Base-by-base conservation (phyloP, 345 rosid species). In the Sisymbrium irio region DNA sequence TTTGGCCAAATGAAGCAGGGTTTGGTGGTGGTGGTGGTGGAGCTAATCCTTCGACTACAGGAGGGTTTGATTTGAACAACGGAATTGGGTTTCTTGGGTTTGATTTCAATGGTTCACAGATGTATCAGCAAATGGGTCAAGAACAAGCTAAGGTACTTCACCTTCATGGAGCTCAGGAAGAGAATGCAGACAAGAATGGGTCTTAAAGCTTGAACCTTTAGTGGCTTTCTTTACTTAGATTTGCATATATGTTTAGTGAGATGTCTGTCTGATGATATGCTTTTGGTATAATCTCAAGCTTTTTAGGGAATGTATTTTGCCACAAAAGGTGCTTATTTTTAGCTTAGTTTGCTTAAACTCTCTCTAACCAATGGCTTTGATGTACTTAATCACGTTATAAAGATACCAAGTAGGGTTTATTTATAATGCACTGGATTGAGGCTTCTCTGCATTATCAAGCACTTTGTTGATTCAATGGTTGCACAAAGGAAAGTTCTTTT, bases 261-360 rank as follows among this genome's bases (percentile, higher is more conserved):
- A 67, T 40, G 19, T 50, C 56, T 40, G 19, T 50, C 56, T 41
- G 62, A 67, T 67, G 25, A 51, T 25, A 51, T 51, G 61, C 49
- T 37, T 67, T 67, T 27, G 73, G n/a, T 69, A 55, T 36, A 56
- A 30, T 44, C 65, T 69, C 56, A 42, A 42, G 63, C 33, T 55
- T 67, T 17, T 8, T 50, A 62, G 53, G 53, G 13, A 12, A 19
- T 54, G 50, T 39, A 65, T 33, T 47, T 65, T 32, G 45, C 36
- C 33, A 33, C 59, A 65, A 55, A 20, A 33, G 47, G 58, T 54
- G 62, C 28, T 67, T 4, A 22, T 22, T 50, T 47, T 12, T 67
- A 9, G 53, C 7, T 53, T 18, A 11, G 58, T 20, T 42, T 56
- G 15, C 44, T 56, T 9, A 13, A 56, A 1, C 44, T 56, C 33